Conservation (phyloP, 495 filamentous ascomycete species). For the Hyaloscypha finlandica region DNA sequence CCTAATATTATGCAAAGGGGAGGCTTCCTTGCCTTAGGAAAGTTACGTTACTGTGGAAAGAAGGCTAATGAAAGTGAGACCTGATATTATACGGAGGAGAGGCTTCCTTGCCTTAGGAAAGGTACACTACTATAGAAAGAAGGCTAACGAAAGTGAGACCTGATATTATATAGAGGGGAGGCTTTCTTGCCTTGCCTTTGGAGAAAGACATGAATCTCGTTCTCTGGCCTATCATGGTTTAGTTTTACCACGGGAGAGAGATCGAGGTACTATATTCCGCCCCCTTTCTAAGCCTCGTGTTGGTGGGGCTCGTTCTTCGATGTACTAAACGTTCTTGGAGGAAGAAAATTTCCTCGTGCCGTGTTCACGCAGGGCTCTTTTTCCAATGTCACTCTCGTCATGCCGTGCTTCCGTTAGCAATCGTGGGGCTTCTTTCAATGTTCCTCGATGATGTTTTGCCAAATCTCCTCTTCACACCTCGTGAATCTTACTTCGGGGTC, state of each 20-base stretch:
- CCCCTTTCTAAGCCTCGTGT: not conserved
- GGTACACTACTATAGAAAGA: not conserved
- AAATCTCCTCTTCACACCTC: not conserved
- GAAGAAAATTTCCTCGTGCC: no score
- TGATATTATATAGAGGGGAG: not conserved
- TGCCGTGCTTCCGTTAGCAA: not conserved
- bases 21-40: no score
- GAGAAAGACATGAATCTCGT: not conserved
- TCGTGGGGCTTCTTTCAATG: not conserved
- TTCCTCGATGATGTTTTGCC: not conserved
- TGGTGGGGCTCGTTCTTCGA: not conserved
- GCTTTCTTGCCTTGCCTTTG: no score
- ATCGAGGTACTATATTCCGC: not conserved
- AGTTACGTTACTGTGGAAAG: not conserved
- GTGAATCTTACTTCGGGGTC: not conserved
- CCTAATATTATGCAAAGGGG: not conserved
- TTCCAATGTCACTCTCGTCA: not conserved
- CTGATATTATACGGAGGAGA: not conserved
- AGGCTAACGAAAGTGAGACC: not conserved
- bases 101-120: not conserved
- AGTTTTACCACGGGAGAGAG: not conserved
- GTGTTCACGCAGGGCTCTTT: no score
- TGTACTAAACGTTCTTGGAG: not conserved
- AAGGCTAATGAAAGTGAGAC: not conserved
- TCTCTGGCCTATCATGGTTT: not conserved